These are phyloP conservation scores for Plasmodium vivax DNA, from an alignment of 169 alveolate genomes.

Conservation along the genomic window DNA sequence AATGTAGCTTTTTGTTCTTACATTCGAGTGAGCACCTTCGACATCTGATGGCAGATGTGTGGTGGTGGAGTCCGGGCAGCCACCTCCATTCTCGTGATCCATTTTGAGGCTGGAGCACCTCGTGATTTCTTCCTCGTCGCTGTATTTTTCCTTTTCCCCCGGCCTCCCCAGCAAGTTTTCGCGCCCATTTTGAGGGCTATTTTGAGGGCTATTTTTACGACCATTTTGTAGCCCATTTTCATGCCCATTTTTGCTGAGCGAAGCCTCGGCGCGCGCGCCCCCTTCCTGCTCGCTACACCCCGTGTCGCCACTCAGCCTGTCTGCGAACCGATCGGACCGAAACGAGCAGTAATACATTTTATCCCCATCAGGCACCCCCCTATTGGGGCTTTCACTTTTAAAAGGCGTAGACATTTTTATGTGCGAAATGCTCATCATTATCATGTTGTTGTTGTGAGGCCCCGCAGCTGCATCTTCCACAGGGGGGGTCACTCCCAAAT, in stretches of 20 bases:
- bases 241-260: not conserved
- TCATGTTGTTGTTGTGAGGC: not conserved
- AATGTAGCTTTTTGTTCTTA: slow-evolving; percentile 4
- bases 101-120: not conserved
- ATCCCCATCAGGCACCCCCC: not conserved
- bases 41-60: not conserved
- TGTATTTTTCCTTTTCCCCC: not conserved
- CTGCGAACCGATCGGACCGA: not conserved
- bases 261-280: not conserved
- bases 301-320: not conserved
- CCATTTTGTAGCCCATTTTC: not conserved
- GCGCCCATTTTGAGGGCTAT: too few relatives aligned
- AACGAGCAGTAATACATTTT: not conserved
- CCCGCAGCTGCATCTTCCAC: not conserved
- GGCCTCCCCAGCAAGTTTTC: not conserved
- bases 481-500: not conserved
- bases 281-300: not conserved
- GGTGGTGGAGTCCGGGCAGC: not conserved
- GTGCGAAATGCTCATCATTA: not conserved
- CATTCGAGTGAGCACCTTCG: not conserved
- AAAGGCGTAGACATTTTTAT: not conserved
- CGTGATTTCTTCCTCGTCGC: slow-evolving; percentile 8
- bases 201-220: too few relatives aligned
- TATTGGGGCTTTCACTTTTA: not conserved
- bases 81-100: not conserved